Conservation (phyloP, 306 rosid genomes). For the Glycine soja region DNA sequence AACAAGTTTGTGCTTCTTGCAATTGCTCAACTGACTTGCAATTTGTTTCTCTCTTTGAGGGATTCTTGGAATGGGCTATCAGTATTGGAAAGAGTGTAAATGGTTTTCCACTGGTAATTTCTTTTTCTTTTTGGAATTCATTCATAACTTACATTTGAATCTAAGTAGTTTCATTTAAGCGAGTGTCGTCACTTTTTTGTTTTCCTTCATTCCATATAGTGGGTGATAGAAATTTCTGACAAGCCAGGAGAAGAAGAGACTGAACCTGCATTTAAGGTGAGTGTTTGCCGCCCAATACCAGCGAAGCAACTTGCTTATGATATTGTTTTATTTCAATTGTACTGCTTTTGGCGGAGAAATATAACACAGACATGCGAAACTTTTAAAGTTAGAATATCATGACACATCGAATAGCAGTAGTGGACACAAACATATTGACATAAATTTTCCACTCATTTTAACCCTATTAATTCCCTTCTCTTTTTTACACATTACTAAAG, state of each 20-base stretch:
- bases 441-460: not conserved
- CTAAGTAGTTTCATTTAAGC: conserved; percentile 32
- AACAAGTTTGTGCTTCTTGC: conserved; percentile 19
- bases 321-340: conserved; percentile 5
- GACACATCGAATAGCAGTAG: not conserved
- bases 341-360: not conserved
- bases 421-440: not conserved
- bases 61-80: conserved; percentile 65
- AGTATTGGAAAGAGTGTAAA: conserved; percentile 94
- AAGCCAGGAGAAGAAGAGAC: conserved; percentile 89
- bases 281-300: conserved; percentile 37
- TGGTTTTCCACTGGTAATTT: conserved; percentile 90
- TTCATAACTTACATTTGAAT: conserved; percentile 26
- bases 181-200: conserved; percentile 36
- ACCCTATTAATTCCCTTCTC: not conserved
- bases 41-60: conserved; percentile 75
- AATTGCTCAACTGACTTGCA: conserved; percentile 57
- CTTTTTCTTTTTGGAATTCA: conserved; percentile 20
- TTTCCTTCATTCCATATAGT: conserved; percentile 55
- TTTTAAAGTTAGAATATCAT: conserved; percentile 4
- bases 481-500: not conserved
- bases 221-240: conserved; percentile 98
- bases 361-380: not conserved
- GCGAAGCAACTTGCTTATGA: conserved; percentile 26
- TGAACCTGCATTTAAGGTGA: conserved; percentile 96